A percentile compares a stretch with the other conserved stretches of the same genome.
These are phyloP conservation scores for Sporothrix euskadiensis DNA, from an alignment of 2,329 filamentous ascomycete genomes.

Conservation along the genomic window DNA sequence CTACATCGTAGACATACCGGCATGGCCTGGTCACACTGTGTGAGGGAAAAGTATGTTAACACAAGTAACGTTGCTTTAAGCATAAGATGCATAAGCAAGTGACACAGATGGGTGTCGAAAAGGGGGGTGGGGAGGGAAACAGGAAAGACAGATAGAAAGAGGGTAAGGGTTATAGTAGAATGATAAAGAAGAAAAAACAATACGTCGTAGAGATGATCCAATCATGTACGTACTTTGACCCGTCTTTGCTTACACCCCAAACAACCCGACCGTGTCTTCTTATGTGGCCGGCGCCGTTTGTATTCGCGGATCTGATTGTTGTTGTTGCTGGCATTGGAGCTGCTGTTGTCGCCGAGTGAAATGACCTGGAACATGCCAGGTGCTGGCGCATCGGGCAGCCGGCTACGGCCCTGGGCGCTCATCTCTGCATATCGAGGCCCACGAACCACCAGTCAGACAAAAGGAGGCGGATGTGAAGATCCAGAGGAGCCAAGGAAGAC, in stretches of 20 bases:
- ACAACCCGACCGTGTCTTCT: conserved; percentile 34
- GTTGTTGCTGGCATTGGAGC: conserved; percentile 31
- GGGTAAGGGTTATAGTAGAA: not conserved
- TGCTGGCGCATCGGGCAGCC: conserved; percentile 21
- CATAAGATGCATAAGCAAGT: not conserved
- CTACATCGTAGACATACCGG: conserved; percentile 33
- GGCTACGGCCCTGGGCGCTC: conserved; percentile 17
- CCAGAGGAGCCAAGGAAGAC: not conserved
- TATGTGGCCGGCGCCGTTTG: conserved; percentile 34
- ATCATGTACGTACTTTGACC: conserved; percentile 33
- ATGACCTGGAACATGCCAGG: conserved; percentile 35
- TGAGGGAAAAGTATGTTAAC: not conserved
- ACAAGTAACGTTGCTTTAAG: not conserved
- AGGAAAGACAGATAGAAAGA: not conserved
- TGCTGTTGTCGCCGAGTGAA: conserved; percentile 27
- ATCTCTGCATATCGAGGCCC: conserved; percentile 25
- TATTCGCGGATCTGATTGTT: conserved; percentile 32
- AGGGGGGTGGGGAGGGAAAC: not conserved
- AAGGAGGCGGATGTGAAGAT: not conserved
- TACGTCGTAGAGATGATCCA: not conserved
- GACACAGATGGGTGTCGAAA: not conserved
- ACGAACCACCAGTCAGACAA: not conserved
- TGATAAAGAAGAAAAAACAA: not conserved
- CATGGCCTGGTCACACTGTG: conserved; percentile 34
- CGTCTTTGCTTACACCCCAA: conserved; percentile 34